Percentiles rank a stretch among this genome's conserved stretches.
These are phyloP conservation scores for Ascochyta lentis DNA, from an alignment of 2,329 filamentous ascomycete genomes.

Conservation along the genomic window DNA sequence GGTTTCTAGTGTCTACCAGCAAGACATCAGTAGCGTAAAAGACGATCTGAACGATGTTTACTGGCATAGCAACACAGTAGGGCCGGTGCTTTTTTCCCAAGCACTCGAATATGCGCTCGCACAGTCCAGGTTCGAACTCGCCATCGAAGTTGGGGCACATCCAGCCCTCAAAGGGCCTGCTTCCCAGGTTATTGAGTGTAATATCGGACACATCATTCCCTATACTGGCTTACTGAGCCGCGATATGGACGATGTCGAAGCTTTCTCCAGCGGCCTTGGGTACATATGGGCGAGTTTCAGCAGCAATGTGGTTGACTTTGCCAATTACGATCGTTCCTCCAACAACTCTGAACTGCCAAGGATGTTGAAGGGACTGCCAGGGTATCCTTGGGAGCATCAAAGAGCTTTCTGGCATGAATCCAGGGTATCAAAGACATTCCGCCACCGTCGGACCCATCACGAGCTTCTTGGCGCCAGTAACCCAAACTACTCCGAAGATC, in stretches of 20 bases:
- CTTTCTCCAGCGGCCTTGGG: background rate
- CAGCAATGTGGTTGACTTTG: background rate
- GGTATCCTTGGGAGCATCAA: constrained; percentile 42
- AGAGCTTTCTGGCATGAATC: constrained; percentile 32
- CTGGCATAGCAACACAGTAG: background rate
- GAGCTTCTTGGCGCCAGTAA: constrained; percentile 16
- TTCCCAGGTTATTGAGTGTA: constrained; percentile 35
- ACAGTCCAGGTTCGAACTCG: constrained; percentile 29
- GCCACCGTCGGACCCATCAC: constrained; percentile 19
- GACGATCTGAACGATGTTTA: background rate
- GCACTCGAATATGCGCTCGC: background rate
- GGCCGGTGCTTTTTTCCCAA: background rate
- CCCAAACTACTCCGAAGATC: background rate
- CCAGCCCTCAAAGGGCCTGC: constrained; percentile 53
- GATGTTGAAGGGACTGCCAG: constrained; percentile 19
- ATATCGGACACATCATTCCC: background rate
- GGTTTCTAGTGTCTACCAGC: background rate
- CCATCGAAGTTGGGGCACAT: constrained; percentile 57
- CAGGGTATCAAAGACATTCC: constrained; percentile 8
- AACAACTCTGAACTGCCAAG: background rate
- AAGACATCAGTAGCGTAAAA: background rate
- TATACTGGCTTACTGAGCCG: background rate
- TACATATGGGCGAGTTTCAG: background rate
- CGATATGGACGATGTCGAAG: background rate
- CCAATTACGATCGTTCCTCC: background rate